These are phyloP conservation scores for Chalaropsis ovoidea DNA, from an alignment of 2,329 filamentous ascomycete species.

Conservation along the genomic window DNA sequence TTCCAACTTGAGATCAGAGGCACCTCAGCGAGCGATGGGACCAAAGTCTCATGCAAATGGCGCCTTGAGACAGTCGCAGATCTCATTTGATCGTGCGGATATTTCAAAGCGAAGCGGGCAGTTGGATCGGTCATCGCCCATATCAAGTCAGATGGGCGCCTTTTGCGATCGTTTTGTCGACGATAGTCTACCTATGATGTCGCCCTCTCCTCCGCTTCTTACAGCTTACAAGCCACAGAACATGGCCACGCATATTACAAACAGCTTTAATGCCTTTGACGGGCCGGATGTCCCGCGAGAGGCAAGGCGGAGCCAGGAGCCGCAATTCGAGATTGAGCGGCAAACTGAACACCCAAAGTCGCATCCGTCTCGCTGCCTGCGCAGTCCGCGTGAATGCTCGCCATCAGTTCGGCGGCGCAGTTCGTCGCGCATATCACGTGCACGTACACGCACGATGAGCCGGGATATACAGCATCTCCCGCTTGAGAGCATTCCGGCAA, in stretches of 20 bases:
- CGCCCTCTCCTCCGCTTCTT: neutral
- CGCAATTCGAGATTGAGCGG: neutral
- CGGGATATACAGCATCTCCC: slow-evolving; percentile 25
- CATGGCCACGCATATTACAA: neutral
- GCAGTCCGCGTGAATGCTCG: neutral
- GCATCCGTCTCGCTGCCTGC: neutral
- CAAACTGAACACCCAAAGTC: neutral
- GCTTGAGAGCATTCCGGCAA: slow-evolving; percentile 29
- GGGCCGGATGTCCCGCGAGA: neutral
- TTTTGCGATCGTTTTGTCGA: neutral
- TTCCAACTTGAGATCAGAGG: neutral
- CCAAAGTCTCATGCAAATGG: neutral
- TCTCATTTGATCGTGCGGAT: neutral
- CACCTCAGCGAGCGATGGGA: neutral
- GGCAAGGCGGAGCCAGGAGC: neutral
- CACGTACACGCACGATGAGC: neutral
- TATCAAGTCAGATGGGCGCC: neutral
- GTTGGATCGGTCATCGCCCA: neutral
- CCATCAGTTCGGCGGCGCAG: neutral
- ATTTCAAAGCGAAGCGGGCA: neutral
- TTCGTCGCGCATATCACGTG: neutral
- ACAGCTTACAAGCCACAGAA: neutral
- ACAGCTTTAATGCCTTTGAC: neutral
- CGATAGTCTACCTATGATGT: neutral
- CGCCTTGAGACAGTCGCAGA: slow-evolving; percentile 4